phyloP scores from a whole-genome alignment of 2,329 filamentous ascomycete genomes.

The Blumeriella jaapii region DNA sequence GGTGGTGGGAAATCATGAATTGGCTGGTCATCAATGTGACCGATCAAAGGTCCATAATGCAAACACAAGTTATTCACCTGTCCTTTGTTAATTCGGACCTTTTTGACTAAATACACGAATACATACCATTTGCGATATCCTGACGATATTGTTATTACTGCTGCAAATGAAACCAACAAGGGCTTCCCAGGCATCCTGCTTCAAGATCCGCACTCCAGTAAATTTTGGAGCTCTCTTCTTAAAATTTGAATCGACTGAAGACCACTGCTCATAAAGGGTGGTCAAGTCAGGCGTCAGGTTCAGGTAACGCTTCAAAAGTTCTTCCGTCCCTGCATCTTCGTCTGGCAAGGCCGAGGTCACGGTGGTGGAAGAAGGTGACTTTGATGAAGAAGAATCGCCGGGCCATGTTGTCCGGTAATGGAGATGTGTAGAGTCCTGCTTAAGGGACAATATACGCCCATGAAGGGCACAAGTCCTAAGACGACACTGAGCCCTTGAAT shows the following conservation, averaged over 20 bases:
- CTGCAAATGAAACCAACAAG: constrained; percentile 94
- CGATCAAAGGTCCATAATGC: constrained; percentile 72
- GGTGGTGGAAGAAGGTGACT: constrained; percentile 28
- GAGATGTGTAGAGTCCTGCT: constrained; percentile 67
- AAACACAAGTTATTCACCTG: constrained; percentile 76
- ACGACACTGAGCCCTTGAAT: constrained; percentile 15
- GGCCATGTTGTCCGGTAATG: constrained; percentile 68
- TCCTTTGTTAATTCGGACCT: not conserved
- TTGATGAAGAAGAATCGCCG: constrained; percentile 25
- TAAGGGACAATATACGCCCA: constrained; percentile 74
- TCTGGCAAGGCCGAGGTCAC: constrained; percentile 29
- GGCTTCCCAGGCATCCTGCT: constrained; percentile 93
- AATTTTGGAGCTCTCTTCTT: constrained; percentile 77
- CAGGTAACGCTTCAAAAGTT: constrained; percentile 73
- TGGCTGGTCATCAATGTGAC: constrained; percentile 52
- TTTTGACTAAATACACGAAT: not conserved
- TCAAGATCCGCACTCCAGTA: constrained; percentile 80
- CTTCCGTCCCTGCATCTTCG: constrained; percentile 57
- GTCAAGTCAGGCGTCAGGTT: constrained; percentile 70
- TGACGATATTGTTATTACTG: constrained; percentile 94
- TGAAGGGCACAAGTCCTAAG: constrained; percentile 71
- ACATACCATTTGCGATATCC: constrained; percentile 85
- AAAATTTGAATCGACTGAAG: constrained; percentile 75
- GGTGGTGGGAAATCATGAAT: constrained; percentile 86
- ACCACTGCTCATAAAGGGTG: constrained; percentile 78